phyloP scores from a whole-genome alignment of 441 rosid genomes.

The Adansonia rubrostipa region DNA sequence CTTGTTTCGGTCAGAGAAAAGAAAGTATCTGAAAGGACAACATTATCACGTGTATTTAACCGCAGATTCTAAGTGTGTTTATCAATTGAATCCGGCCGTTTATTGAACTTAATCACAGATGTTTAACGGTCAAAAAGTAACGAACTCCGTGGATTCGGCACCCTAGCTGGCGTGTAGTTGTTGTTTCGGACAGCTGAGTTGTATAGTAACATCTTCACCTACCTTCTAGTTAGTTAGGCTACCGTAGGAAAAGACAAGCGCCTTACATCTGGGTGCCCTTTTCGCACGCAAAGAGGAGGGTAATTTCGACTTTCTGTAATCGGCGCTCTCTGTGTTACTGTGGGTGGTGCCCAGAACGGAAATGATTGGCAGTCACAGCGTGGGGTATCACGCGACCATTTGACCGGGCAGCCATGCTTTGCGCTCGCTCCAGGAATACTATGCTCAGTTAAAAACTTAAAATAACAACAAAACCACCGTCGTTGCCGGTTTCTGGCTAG shows the following conservation, averaged over 20 bases:
- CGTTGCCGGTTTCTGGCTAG: conserved; percentile 40
- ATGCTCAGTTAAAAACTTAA: neutral
- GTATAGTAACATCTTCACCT: conserved; percentile 36
- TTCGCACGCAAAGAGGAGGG: neutral
- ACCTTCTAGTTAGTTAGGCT: conserved; percentile 43
- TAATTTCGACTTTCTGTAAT: neutral
- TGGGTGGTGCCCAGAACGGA: conserved; percentile 37
- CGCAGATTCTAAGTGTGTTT: neutral
- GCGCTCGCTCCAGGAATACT: conserved; percentile 22
- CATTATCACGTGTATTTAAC: conserved; percentile 40
- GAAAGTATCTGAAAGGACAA: conserved; percentile 32
- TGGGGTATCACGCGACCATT: conserved; percentile 35
- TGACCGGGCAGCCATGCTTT: conserved; percentile 25
- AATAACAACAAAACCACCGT: conserved; percentile 24
- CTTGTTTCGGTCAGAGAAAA: conserved; percentile 38
- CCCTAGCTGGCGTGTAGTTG: conserved; percentile 31
- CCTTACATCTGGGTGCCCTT: neutral
- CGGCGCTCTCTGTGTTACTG: conserved; percentile 31
- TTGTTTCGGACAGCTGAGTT: conserved; percentile 26
- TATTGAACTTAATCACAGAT: neutral
- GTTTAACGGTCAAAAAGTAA: conserved; percentile 19
- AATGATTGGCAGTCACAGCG: conserved; percentile 42
- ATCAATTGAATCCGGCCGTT: conserved; percentile 35
- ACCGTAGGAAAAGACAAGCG: conserved; percentile 19
- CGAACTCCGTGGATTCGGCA: conserved; percentile 16